Evolutionary conservation across 805 yeast species (phyloP), one percentile per base, ranked within the genome.

Genomic region (Komagataella mondaviorum): DNA sequence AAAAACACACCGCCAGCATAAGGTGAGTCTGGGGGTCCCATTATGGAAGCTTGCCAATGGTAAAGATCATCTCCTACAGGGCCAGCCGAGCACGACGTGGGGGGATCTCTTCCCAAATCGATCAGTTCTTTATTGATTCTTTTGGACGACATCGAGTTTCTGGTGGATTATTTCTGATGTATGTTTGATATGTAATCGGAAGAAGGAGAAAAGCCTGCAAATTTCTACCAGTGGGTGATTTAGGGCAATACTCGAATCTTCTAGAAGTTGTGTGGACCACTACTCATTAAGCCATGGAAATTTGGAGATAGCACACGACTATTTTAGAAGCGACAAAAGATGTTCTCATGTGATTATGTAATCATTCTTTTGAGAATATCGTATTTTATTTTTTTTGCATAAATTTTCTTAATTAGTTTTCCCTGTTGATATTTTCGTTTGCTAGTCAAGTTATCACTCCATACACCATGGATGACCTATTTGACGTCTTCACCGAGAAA

Each of bases 21-120:
- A 56, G 83, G 93, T 48, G 96, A 87, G 71, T 93, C 98, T 59
- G 96, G 80, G 50, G 99, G 99, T 49, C 99, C 99, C 95, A 93
- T 88, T 67, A 93, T 93, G 47, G 98, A 90, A 46, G 98, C 99
- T 73, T 93, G 98, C 99, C 99, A 93, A 75, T 91, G 98, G 73
- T 85, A 93, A 65, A 91, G 75, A 69, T 91, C 99, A 62, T 93
- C 98, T 48, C 97, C 97, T 48, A 88, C 93, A 60, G 99, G 99
- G 46, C 99, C 99, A 8, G 99, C 99, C 22, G 97, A 89, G 72
- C 98, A 93, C 48, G 96, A 90, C 56, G 97, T 86, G 62, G 98
- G 98, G 57, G 99, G 99, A 68, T 91, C 99, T 77, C 96, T 88
- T 68, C 96, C 96, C 66, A 91, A 78, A 70, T 93, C 99, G 62